Evolutionary conservation across 257 asterid species (phyloP), one percentile per base, ranked within the genome.

Genomic region (Solanum medicagineum): DNA sequence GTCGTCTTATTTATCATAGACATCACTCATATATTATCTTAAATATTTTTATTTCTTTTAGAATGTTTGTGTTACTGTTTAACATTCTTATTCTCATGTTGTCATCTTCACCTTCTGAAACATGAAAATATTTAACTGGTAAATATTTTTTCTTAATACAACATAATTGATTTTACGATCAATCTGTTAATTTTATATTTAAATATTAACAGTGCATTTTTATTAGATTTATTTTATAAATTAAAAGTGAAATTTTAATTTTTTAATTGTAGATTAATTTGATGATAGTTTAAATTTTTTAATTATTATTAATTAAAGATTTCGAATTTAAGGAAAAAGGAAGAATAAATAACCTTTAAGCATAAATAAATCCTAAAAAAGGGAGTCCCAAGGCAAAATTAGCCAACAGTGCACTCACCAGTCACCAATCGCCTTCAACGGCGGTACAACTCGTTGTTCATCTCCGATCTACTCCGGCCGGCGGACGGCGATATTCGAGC

Each of bases 41-140:
- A 20, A 4, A 9, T 59, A 20, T 9, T 1, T 4, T 0, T 5
- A 0, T 20, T 3, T 10, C 26, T 59, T 20, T 5, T 59, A 20
- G 2, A 8, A 59, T 0, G 65, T 59, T 1, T 7, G 1, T 6
- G 4, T 3, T 20, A 19, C 5, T 1, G 0, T 0, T 20, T 2
- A 20, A 59, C 26, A 20, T 4, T 5, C 29, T 20, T 0, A 22
- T 57, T 57, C 19, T 19, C 63, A 19, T 5, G 1, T 1, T 57
- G 12, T 57, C 24, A 19, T 8, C 0, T 9, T 57, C 0, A 57
- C 19, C 0, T 9, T 57, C 0, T 20, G 12, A 57, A 57, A 19
- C 1, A 57, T 57, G 3, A 57, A 2, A 57, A 1, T 19, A 17
- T 19, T 56, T 56, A 19, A 19, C 1, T 20, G 6, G 5, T 17